These are phyloP conservation scores for Aotearoamyces nothofagi DNA, from an alignment of 2,329 filamentous ascomycete genomes.

Conservation along the genomic window DNA sequence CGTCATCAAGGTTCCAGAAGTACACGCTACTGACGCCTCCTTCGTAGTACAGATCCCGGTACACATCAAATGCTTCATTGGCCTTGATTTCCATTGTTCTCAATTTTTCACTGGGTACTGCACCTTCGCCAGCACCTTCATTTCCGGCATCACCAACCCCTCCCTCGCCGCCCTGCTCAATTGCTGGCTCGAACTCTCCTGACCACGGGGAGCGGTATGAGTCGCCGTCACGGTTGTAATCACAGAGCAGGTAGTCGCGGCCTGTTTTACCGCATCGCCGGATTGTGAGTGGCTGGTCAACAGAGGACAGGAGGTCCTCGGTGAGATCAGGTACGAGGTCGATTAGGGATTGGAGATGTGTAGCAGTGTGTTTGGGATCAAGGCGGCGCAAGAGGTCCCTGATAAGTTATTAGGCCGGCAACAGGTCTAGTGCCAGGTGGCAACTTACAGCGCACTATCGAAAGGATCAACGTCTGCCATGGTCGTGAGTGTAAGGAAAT, in stretches of 20 bases:
- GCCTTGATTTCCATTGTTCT: slow-evolving; percentile 87
- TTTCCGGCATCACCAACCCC: slow-evolving; percentile 35
- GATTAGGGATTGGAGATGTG: slow-evolving; percentile 82
- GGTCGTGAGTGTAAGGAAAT: not conserved
- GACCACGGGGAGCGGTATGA: slow-evolving; percentile 98
- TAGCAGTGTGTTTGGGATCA: slow-evolving; percentile 81
- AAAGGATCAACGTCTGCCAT: slow-evolving; percentile 13
- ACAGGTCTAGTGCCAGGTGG: not conserved
- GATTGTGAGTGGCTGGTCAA: slow-evolving; percentile 85
- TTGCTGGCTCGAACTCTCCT: slow-evolving; percentile 90
- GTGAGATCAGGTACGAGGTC: slow-evolving; percentile 78
- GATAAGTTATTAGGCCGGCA: slow-evolving; percentile 6
- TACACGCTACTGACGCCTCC: slow-evolving; percentile 93
- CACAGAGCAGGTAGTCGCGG: slow-evolving; percentile 93
- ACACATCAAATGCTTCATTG: slow-evolving; percentile 94
- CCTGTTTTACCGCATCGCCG: slow-evolving; percentile 77
- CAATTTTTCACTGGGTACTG: slow-evolving; percentile 78
- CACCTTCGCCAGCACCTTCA: slow-evolving; percentile 57
- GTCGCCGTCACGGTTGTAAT: slow-evolving; percentile 98
- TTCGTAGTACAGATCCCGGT: slow-evolving; percentile 93
- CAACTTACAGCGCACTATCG: slow-evolving; percentile 20
- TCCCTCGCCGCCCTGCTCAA: slow-evolving; percentile 46
- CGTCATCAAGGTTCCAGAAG: slow-evolving; percentile 96
- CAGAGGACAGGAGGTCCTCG: slow-evolving; percentile 93
- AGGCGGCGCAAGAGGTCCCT: slow-evolving; percentile 97